These are phyloP conservation scores for Phyllostachys edulis DNA, from an alignment of 176 grass and related monocot genomes.

Conservation along the genomic window DNA sequence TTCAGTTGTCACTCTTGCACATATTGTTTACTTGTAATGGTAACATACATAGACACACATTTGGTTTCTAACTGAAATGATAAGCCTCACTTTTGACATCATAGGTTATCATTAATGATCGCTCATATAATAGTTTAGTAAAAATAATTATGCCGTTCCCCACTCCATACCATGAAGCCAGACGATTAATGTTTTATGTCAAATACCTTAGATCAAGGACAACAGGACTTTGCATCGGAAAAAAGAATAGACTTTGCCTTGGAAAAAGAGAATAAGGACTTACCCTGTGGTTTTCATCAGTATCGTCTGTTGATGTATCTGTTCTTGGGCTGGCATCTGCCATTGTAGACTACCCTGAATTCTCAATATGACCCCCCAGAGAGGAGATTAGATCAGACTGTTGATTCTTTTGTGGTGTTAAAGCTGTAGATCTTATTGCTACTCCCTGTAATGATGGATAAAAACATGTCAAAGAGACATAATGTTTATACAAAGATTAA, in stretches of 20 bases:
- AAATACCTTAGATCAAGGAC: constrained; percentile 7
- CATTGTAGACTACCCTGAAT: constrained; percentile 51
- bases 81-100: background rate
- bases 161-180: constrained; percentile 24
- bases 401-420: constrained; percentile 22
- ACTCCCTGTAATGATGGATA: constrained; percentile 12
- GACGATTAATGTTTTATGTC: background rate
- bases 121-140: background rate
- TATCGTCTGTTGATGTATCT: constrained; percentile 93
- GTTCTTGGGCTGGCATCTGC: constrained; percentile 89
- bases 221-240: background rate
- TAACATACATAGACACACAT: background rate
- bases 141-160: background rate
- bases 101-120: constrained; percentile 5
- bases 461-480: constrained; percentile 16
- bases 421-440: constrained; percentile 18
- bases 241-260: background rate
- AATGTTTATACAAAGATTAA: background rate
- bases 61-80: constrained; percentile 10
- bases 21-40: constrained; percentile 1
- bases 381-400: background rate
- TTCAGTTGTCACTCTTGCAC: constrained; percentile 3
- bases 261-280: constrained; percentile 16
- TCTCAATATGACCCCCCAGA: constrained; percentile 25
- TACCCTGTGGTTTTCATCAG: constrained; percentile 66